These are phyloP conservation scores for Picea glauca DNA, from an alignment of 75 land plant species.

Conservation along the genomic window DNA sequence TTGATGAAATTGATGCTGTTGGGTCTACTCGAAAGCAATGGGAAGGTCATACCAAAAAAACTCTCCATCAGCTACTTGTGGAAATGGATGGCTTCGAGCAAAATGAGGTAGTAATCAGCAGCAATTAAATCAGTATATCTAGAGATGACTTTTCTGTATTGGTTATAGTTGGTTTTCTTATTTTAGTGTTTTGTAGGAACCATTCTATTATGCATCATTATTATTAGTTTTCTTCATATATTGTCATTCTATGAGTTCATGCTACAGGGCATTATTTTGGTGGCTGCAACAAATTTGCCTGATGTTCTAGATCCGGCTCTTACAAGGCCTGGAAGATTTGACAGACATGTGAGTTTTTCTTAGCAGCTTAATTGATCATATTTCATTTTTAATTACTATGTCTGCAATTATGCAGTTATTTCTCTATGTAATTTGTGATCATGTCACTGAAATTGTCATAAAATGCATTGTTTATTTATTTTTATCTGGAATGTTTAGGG, in stretches of 20 bases:
- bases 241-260: neutral
- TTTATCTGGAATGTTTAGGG: no score
- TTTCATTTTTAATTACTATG: neutral
- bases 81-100: conserved; percentile 99
- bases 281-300: conserved; percentile 99
- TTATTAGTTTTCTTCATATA: neutral
- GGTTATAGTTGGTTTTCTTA: neutral
- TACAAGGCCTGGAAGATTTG: conserved; percentile 99
- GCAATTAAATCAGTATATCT: neutral
- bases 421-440: no score
- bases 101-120: conserved; percentile 71
- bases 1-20: conserved; percentile 99
- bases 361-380: neutral
- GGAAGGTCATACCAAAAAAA: conserved; percentile 99
- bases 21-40: conserved; percentile 99
- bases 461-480: no score
- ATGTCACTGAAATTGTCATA: no score
- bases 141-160: neutral
- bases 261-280: conserved; percentile 85
- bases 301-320: conserved; percentile 99
- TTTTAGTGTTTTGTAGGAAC: neutral
- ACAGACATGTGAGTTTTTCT: conserved; percentile 88
- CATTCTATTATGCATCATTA: neutral
- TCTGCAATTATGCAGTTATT: neutral
- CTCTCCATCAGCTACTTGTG: conserved; percentile 96